Evolutionary conservation across 1,284 basidiomycete genomes (phyloP), one percentile per base, ranked within the genome.

Genomic region (Tilletiaria anomala): DNA sequence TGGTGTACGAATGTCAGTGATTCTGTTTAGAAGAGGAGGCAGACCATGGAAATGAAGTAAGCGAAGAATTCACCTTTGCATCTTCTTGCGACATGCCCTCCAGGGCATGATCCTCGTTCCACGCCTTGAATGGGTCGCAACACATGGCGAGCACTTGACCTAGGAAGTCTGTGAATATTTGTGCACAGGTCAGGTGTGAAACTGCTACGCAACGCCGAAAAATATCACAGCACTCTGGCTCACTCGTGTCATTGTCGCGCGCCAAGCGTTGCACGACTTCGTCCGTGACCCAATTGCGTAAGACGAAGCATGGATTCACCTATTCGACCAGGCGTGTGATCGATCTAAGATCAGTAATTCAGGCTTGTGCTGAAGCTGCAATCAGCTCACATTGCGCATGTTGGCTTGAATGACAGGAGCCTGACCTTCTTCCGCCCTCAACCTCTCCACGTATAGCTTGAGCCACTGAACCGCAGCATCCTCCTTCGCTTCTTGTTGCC

Each of bases 271-370:
- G 44, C 1, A 52, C 54, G 10, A 58, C 61, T 26, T 60, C 61
- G 37, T 59, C 53, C 12, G 55, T 58, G 16, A 64, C 42, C 62
- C 62, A 65, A 32, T 65, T 63, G 22, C 62, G 51, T 36, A 65
- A 45, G 22, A 63, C 51, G 29, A 65, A 65, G 5, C 46, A 40
- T 8, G 62, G 62, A 21, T 64, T 64, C n/a, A n/a, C n/a, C n/a
- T n/a, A n/a, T n/a, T n/a, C n/a, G n/a, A n/a, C n/a, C n/a, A n/a
- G n/a, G n/a, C n/a, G n/a, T n/a, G n/a, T n/a, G n/a, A n/a, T n/a
- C n/a, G n/a, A n/a, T n/a, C n/a, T n/a, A n/a, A n/a, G n/a, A n/a
- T n/a, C n/a, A n/a, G n/a, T n/a, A n/a, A n/a, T n/a, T n/a, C n/a
- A n/a, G n/a, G n/a, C n/a, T n/a, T n/a, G n/a, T n/a, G n/a, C n/a